Evolutionary conservation across 2,329 filamentous ascomycete genomes (phyloP).

Genomic region (Alternaria gansuensis): DNA sequence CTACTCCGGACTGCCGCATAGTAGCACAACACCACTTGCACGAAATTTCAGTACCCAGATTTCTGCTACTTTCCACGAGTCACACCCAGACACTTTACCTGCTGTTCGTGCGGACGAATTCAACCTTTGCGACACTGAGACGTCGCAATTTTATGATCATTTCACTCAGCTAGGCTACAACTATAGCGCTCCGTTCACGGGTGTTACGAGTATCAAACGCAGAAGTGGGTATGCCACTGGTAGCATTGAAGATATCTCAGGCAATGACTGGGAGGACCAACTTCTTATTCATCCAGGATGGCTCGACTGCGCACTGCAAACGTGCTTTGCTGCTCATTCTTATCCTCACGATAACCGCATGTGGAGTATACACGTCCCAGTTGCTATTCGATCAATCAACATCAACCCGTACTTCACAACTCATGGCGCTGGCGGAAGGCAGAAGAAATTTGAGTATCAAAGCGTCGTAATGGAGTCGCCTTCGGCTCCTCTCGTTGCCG

Average conservation of each 20-base stretch:
- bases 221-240: slow-evolving; percentile 15
- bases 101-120: slow-evolving; percentile 6
- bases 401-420: slow-evolving; percentile 30
- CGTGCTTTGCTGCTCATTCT: slow-evolving; percentile 37
- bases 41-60: slow-evolving; percentile 16
- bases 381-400: slow-evolving; percentile 30
- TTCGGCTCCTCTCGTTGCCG: slow-evolving; percentile 7
- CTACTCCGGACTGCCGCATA: slow-evolving; percentile 7
- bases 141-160: slow-evolving; percentile 26
- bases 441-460: slow-evolving; percentile 13
- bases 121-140: slow-evolving; percentile 20
- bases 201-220: slow-evolving; percentile 19
- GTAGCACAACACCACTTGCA: slow-evolving; percentile 8
- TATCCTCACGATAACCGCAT: slow-evolving; percentile 42
- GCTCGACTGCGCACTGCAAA: slow-evolving; percentile 46
- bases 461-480: slow-evolving; percentile 7
- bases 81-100: slow-evolving; percentile 14
- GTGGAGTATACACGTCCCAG: slow-evolving; percentile 37
- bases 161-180: slow-evolving; percentile 33
- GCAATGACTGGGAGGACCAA: slow-evolving; percentile 5
- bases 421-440: slow-evolving; percentile 11
- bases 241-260: slow-evolving; percentile 10
- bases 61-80: slow-evolving; percentile 9
- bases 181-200: slow-evolving; percentile 27
- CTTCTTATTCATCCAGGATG: slow-evolving; percentile 35